phyloP scores from a whole-genome alignment of 345 rosid species.

The Balakata baccata region DNA sequence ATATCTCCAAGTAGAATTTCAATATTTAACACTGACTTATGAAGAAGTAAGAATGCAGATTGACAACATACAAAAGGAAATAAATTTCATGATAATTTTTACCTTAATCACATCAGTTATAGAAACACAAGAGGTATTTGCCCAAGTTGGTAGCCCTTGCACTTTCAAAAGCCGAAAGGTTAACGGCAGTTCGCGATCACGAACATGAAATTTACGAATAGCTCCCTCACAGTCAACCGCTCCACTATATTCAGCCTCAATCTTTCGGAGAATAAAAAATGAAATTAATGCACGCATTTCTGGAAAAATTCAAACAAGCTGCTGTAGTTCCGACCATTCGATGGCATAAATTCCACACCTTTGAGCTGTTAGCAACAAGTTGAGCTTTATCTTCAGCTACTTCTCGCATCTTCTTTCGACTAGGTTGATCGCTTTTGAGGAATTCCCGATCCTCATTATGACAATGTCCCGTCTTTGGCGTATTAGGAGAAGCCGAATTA shows the following conservation, averaged over 20 bases:
- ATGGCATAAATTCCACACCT: slow-evolving; percentile 14
- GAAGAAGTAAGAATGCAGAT: neutral
- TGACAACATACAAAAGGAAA: neutral
- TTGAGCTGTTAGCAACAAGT: neutral
- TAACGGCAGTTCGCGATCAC: neutral
- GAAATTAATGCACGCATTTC: neutral
- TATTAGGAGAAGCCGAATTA: slow-evolving; percentile 8
- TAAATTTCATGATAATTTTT: neutral
- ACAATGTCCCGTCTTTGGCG: slow-evolving; percentile 23
- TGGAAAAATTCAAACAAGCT: neutral
- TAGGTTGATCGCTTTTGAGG: slow-evolving; percentile 18
- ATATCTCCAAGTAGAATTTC: neutral
- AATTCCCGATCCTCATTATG: slow-evolving; percentile 5
- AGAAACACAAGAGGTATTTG: too few species aligned
- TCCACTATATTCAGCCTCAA: slow-evolving; percentile 15
- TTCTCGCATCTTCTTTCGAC: slow-evolving; percentile 47
- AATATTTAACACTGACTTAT: neutral
- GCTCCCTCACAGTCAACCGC: neutral
- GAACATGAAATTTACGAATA: too few species aligned
- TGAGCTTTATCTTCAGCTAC: slow-evolving; percentile 19
- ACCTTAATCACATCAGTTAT: slow-evolving; percentile 53
- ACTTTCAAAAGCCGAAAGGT: too few species aligned
- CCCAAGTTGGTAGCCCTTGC: too few species aligned
- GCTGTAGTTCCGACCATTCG: too few species aligned
- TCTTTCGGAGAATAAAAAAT: slow-evolving; percentile 29